phyloP scores from a whole-genome alignment of 345 rosid genomes.

The Pugionium cornutum region DNA sequence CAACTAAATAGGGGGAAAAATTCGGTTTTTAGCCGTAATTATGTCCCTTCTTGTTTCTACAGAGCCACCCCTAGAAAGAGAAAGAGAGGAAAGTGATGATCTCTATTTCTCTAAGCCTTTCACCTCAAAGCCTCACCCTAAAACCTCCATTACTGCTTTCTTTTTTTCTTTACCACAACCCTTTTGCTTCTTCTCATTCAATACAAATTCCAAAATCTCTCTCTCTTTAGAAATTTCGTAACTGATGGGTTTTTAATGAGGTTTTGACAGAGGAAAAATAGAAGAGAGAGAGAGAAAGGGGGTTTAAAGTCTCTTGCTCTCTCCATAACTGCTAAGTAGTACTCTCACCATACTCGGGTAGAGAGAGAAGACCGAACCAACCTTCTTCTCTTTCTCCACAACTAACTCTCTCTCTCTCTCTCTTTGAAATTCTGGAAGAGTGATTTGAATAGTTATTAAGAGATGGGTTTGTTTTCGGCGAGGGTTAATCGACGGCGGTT shows the following conservation, averaged over 20 bases:
- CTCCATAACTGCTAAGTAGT: slow-evolving; percentile 42
- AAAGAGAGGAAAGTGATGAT: slow-evolving; percentile 26
- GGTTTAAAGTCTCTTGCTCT: slow-evolving; percentile 39
- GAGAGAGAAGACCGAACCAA: slow-evolving; percentile 37
- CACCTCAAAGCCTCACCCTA: slow-evolving; percentile 36
- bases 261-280: slow-evolving; percentile 29
- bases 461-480: slow-evolving; percentile 27
- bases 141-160: slow-evolving; percentile 39
- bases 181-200: slow-evolving; percentile 34
- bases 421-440: slow-evolving; percentile 2
- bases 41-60: slow-evolving; percentile 27
- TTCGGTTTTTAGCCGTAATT: slow-evolving; percentile 29
- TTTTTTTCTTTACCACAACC: background rate
- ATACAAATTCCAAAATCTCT: slow-evolving; percentile 37
- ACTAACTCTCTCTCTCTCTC: slow-evolving; percentile 33
- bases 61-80: slow-evolving; percentile 41
- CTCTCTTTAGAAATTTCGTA: slow-evolving; percentile 33
- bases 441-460: background rate
- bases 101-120: slow-evolving; percentile 19
- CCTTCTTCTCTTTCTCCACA: slow-evolving; percentile 33
- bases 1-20: background rate
- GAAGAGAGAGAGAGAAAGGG: slow-evolving; percentile 12
- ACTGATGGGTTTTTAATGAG: slow-evolving; percentile 43
- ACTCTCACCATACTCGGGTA: slow-evolving; percentile 42
- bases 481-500: slow-evolving; percentile 22